Base-by-base conservation (phyloP, 2,329 filamentous ascomycete genomes). In the Penicillium digitatum region DNA sequence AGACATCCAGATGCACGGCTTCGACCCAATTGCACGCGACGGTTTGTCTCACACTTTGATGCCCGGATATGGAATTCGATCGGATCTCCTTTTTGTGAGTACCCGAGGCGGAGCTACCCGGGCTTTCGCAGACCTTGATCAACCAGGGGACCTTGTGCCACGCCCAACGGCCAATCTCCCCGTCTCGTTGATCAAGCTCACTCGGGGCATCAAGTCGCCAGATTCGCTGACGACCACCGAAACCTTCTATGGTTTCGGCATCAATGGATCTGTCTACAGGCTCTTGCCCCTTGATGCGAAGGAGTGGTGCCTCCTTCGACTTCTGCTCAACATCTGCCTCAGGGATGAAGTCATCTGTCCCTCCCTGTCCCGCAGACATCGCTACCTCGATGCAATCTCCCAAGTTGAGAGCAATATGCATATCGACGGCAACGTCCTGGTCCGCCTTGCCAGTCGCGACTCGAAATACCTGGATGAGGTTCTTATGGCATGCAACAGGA, bases 271-370 rank as follows among this genome's bases (percentile, higher is more conserved):
- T 0, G 65, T 92, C 24, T 83, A 83, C 58, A 82, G 87, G 53
- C 87, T 96, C 63, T 82, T 82, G 1, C 74, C 92, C 14, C 74
- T 97, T 0, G 76, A 79, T 10, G 65, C 81, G 18, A 72, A 81
- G 2, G 81, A 86, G 8, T 88, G 87, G 83, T 79, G 80, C 7
- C 77, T 95, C 4, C 78, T 97, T 5, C 81, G 81, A 54, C 84
- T 93, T 59, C 68, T 96, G 1, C 87, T 95, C 66, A 87, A 87
- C 55, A 69, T 95, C 45, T 84, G 83, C 27, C 70, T 79, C 44
- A 69, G 72, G 26, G 81, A 79, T 26, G 65, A 70, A 7, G 60
- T 67, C 3, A 70, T 85, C 12, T 84, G 78, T 55, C 80, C 82
- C 3, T 82, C 82, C 57, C 70, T 70, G 3, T 69, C 72, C 59